Evolutionary conservation across 768 basidiomycete species (phyloP).

Genomic region (Lentinula detonsa): DNA sequence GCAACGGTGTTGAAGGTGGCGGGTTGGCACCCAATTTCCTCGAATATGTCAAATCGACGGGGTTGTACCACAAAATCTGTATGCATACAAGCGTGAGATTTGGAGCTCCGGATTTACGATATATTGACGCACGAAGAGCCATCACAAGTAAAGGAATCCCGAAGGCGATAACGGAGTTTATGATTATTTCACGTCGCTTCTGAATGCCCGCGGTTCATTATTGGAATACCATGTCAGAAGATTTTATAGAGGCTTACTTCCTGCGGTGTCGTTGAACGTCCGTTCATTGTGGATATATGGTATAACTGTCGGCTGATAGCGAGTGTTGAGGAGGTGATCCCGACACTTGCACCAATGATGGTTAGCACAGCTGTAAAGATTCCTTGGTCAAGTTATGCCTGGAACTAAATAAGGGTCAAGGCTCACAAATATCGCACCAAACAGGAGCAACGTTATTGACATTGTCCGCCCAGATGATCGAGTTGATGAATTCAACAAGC

Average conservation of each 20-base stretch:
- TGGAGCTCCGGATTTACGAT: not conserved
- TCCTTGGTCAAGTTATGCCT: not conserved
- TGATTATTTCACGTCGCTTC: constrained; percentile 25
- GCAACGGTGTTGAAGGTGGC: constrained; percentile 21
- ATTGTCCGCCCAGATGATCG: constrained; percentile 39
- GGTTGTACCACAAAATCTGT: constrained; percentile 29
- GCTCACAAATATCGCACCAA: constrained; percentile 52
- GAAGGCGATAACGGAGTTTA: constrained; percentile 32
- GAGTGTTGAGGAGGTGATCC: constrained; percentile 11
- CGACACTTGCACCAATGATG: not conserved
- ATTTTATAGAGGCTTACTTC: not conserved
- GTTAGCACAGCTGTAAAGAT: not conserved
- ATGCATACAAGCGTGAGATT: not conserved
- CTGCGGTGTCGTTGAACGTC: not conserved
- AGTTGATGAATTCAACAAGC: constrained; percentile 34
- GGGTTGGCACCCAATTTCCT: constrained; percentile 32
- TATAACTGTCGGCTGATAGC: constrained; percentile 16
- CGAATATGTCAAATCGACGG: constrained; percentile 28
- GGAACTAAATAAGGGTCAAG: not conserved
- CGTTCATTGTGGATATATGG: not conserved
- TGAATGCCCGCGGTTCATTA: constrained; percentile 22
- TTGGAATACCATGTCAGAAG: not conserved
- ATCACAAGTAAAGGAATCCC: constrained; percentile 31
- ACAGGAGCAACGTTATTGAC: constrained; percentile 29
- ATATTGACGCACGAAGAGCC: constrained; percentile 24